These are phyloP conservation scores for Pseudogymnoascus verrucosus DNA, from an alignment of 2,329 filamentous ascomycete genomes.

Conservation along the genomic window DNA sequence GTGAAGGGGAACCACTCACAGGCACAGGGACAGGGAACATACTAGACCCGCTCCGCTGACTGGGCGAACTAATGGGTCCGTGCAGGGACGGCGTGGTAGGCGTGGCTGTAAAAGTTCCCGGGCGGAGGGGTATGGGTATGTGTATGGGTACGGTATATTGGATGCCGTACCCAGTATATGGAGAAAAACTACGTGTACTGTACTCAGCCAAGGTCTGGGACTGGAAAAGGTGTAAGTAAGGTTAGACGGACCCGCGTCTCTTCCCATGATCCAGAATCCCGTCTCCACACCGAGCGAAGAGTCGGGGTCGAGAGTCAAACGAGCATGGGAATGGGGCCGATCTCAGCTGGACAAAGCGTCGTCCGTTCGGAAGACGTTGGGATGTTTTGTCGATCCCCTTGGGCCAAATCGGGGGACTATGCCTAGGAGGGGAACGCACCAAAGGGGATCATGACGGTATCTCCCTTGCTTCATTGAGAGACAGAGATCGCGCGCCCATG, in stretches of 20 bases:
- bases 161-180: no score
- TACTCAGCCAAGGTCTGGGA: not conserved
- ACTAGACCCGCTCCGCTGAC: not conserved
- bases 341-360: not conserved
- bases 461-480: not conserved
- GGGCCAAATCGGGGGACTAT: not conserved
- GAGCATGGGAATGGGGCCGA: not conserved
- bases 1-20: not conserved
- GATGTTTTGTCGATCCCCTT: not conserved
- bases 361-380: not conserved
- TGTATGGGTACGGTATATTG: not conserved
- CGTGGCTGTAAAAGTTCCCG: not conserved
- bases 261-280: not conserved
- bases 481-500: not conserved
- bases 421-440: not conserved
- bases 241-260: not conserved
- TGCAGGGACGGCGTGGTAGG: not conserved
- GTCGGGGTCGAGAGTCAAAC: not conserved
- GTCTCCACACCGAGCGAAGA: not conserved
- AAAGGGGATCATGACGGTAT: not conserved
- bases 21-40: not conserved
- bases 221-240: not conserved
- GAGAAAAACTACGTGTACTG: not conserved
- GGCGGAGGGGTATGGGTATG: not conserved
- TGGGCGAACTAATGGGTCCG: not conserved